Percentiles rank a stretch among this genome's conserved stretches.
These are phyloP conservation scores for Botrytis hyacinthi DNA, from an alignment of 2,329 filamentous ascomycete species.

Conservation along the genomic window DNA sequence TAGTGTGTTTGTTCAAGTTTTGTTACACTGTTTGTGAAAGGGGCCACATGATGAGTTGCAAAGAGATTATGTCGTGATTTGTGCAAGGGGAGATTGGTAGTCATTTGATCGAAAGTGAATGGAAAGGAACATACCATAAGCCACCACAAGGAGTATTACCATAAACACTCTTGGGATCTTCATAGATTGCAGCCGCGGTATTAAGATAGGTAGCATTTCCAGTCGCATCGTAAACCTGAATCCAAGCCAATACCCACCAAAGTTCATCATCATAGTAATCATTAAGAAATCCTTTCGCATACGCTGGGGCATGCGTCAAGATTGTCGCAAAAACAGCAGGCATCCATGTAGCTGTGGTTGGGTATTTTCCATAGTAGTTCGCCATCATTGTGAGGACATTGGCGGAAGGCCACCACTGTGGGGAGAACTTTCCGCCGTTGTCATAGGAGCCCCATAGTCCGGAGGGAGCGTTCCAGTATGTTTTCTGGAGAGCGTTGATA, in stretches of 20 bases:
- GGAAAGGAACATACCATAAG: constrained; percentile 43
- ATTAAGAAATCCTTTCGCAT: constrained; percentile 43
- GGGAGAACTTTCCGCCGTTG: constrained; percentile 59
- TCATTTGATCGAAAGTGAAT: background rate
- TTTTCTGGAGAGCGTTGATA: constrained; percentile 15
- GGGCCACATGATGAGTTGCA: background rate
- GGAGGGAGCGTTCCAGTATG: constrained; percentile 51
- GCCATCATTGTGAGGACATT: constrained; percentile 64
- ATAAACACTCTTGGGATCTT: constrained; percentile 54
- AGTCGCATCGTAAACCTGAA: constrained; percentile 56
- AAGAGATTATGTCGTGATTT: constrained; percentile 12
- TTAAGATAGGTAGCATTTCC: constrained; percentile 52
- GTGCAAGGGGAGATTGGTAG: background rate
- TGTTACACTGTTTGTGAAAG: background rate
- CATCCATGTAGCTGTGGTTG: constrained; percentile 14
- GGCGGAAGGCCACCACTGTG: constrained; percentile 70
- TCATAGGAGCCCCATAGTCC: constrained; percentile 56
- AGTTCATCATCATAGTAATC: constrained; percentile 59
- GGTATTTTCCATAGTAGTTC: constrained; percentile 45
- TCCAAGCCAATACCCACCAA: constrained; percentile 63
- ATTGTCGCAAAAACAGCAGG: constrained; percentile 25
- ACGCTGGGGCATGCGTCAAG: constrained; percentile 28
- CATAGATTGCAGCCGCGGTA: constrained; percentile 52
- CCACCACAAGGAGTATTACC: constrained; percentile 52
- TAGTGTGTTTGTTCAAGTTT: background rate